These are phyloP conservation scores for Puccinia triticina DNA, from an alignment of 1,284 basidiomycete species.

Conservation along the genomic window DNA sequence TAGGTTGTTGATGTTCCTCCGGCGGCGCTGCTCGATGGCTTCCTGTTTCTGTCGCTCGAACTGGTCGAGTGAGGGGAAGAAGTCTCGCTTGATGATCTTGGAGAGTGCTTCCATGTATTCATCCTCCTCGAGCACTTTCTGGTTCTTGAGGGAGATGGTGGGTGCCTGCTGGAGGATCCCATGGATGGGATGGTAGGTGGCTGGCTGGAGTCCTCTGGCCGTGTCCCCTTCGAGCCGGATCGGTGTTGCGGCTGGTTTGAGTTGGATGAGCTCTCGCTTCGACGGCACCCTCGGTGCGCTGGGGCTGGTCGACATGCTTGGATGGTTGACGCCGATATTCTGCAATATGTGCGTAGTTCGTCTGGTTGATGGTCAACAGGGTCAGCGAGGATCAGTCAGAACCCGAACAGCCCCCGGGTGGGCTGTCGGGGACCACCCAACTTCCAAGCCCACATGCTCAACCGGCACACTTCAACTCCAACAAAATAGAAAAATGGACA, in stretches of 20 bases:
- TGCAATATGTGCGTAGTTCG: too few species aligned
- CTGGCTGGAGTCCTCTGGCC: slow-evolving; percentile 28
- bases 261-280: slow-evolving; percentile 26
- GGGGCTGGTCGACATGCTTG: not conserved
- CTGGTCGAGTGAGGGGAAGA: slow-evolving; percentile 88
- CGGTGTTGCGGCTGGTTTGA: slow-evolving; percentile 25
- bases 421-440: too few species aligned
- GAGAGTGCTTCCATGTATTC: slow-evolving; percentile 91
- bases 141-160: slow-evolving; percentile 54
- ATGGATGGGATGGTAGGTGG: slow-evolving; percentile 45
- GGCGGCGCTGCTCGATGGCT: slow-evolving; percentile 73
- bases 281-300: not conserved
- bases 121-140: slow-evolving; percentile 69
- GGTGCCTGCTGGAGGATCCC: slow-evolving; percentile 39
- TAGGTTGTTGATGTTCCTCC: slow-evolving; percentile 71
- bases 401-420: too few species aligned
- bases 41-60: slow-evolving; percentile 83
- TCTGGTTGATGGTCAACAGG: too few species aligned
- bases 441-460: not conserved
- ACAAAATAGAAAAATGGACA: slow-evolving; percentile 30
- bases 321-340: not conserved
- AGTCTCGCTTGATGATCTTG: slow-evolving; percentile 91
- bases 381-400: too few species aligned
- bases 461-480: not conserved
- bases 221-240: slow-evolving; percentile 27